A percentile compares a stretch with the other conserved stretches of the same genome.
Conservation (phyloP, 257 asterid genomes). For the Jasminum sambac region DNA sequence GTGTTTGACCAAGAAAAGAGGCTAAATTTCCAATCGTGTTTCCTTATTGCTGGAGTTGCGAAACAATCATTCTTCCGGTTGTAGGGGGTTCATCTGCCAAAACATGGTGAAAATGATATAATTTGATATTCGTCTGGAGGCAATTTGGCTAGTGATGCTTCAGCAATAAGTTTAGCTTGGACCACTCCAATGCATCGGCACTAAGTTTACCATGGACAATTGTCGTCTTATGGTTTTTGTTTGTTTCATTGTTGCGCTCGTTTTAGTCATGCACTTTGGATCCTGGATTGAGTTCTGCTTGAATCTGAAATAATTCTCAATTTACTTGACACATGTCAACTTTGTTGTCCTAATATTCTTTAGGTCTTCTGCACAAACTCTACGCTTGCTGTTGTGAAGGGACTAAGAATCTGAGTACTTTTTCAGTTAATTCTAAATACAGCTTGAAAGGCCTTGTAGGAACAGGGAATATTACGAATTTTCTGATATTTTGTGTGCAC, state of each 20-base stretch:
- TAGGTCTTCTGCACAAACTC: not conserved
- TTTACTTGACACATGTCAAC: not conserved
- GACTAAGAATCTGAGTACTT: not conserved
- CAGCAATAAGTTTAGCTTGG: not conserved
- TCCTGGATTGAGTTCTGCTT: not conserved
- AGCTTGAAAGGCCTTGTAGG: slow-evolving; percentile 3
- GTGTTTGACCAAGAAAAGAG: no score
- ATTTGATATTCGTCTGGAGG: not conserved
- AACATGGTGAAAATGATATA: not conserved
- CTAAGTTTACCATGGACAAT: no score
- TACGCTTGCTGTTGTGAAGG: not conserved
- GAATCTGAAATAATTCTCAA: not conserved
- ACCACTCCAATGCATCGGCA: not conserved
- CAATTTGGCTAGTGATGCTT: not conserved
- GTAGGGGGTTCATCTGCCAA: not conserved
- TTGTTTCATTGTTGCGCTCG: not conserved
- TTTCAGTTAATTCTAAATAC: not conserved
- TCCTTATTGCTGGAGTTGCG: no score
- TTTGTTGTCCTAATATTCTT: not conserved
- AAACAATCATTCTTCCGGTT: not conserved
- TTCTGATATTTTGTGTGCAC: not conserved
- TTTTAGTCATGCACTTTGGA: not conserved
- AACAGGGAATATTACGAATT: slow-evolving; percentile 9
- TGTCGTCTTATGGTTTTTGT: not conserved
- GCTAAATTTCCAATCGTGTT: no score